These are phyloP conservation scores for Phlebiopsis gigantea DNA, from an alignment of 768 basidiomycete genomes.

Conservation along the genomic window DNA sequence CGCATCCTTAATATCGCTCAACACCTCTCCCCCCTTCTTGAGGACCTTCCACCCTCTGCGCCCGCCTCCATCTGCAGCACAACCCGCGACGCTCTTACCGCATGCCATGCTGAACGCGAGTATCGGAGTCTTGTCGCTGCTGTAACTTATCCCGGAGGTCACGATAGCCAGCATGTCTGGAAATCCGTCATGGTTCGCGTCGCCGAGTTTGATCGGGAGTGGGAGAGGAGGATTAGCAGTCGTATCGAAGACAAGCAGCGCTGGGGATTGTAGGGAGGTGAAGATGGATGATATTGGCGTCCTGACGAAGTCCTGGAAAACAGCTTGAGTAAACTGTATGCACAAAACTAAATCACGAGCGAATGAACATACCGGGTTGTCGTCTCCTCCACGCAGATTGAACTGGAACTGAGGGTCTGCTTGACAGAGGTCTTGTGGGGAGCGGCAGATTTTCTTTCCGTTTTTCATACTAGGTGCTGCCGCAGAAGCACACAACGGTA, in stretches of 20 bases:
- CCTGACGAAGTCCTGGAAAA: constrained; percentile 57
- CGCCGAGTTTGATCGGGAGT: constrained; percentile 76
- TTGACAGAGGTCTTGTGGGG: constrained; percentile 75
- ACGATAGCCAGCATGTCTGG: constrained; percentile 74
- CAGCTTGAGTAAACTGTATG: constrained; percentile 15
- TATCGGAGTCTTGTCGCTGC: constrained; percentile 44
- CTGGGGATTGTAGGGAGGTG: constrained; percentile 31
- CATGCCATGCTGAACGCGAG: constrained; percentile 66
- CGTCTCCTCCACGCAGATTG: constrained; percentile 45
- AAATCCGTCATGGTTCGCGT: constrained; percentile 91
- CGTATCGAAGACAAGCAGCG: constrained; percentile 67
- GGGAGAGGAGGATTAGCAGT: constrained; percentile 65
- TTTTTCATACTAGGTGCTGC: constrained; percentile 45
- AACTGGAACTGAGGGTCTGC: constrained; percentile 80
- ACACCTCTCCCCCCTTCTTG: constrained; percentile 49
- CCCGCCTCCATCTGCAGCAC: constrained; percentile 41
- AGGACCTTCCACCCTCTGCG: constrained; percentile 62
- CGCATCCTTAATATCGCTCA: constrained; percentile 73
- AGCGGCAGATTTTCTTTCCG: constrained; percentile 58
- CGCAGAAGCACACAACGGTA: constrained; percentile 67
- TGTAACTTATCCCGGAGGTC: constrained; percentile 36
- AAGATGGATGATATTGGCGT: constrained; percentile 63
- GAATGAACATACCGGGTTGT: constrained; percentile 43
- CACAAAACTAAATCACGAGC: not conserved
- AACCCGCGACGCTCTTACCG: constrained; percentile 47